A percentile compares a stretch with the other conserved stretches of the same genome.
Evolutionary conservation across 495 filamentous ascomycete genomes (phyloP).

Genomic region (Talaromyces thailandensis): DNA sequence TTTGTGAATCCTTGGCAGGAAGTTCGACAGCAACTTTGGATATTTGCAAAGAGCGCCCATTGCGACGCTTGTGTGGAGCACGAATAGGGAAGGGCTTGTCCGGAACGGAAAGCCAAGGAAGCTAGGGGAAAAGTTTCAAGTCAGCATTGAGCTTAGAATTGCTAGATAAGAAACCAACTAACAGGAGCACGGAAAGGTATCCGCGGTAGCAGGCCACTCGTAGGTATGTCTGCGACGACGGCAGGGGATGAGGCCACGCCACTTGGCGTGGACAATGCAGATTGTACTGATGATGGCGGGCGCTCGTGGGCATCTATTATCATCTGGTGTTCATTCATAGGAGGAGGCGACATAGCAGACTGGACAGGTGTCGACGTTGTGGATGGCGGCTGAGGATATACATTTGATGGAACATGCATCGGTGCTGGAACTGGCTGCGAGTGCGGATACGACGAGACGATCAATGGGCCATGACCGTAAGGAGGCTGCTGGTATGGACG

Average conservation of each 20-base stretch:
- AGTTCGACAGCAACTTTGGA: slow-evolving; percentile 35
- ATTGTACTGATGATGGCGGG: slow-evolving; percentile 16
- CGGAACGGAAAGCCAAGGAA: slow-evolving; percentile 77
- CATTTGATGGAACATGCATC: slow-evolving; percentile 26
- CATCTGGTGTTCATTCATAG: slow-evolving; percentile 17
- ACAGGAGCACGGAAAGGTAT: slow-evolving; percentile 56
- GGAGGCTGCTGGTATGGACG: slow-evolving; percentile 23
- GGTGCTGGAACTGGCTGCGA: slow-evolving; percentile 34
- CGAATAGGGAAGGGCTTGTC: slow-evolving; percentile 55
- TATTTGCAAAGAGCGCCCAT: slow-evolving; percentile 25
- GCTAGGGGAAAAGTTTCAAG: slow-evolving; percentile 24
- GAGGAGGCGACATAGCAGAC: slow-evolving; percentile 31
- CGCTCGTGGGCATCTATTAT: slow-evolving; percentile 26
- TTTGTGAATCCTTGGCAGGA: slow-evolving; percentile 32
- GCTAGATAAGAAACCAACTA: slow-evolving; percentile 21
- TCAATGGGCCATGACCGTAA: slow-evolving; percentile 36
- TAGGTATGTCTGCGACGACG: slow-evolving; percentile 19
- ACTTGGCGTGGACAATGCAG: slow-evolving; percentile 19
- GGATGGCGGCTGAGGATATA: slow-evolving; percentile 29
- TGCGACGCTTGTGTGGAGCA: slow-evolving; percentile 31
- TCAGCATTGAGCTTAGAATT: slow-evolving; percentile 4
- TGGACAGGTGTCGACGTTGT: slow-evolving; percentile 29
- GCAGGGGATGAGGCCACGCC: slow-evolving; percentile 22
- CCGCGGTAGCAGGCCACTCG: slow-evolving; percentile 12
- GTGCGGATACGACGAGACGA: slow-evolving; percentile 40